A percentile compares a stretch with the other conserved stretches of the same genome.
These are phyloP conservation scores for Tolypocladium pustulatum DNA, from an alignment of 2,329 filamentous ascomycete genomes.

Conservation along the genomic window DNA sequence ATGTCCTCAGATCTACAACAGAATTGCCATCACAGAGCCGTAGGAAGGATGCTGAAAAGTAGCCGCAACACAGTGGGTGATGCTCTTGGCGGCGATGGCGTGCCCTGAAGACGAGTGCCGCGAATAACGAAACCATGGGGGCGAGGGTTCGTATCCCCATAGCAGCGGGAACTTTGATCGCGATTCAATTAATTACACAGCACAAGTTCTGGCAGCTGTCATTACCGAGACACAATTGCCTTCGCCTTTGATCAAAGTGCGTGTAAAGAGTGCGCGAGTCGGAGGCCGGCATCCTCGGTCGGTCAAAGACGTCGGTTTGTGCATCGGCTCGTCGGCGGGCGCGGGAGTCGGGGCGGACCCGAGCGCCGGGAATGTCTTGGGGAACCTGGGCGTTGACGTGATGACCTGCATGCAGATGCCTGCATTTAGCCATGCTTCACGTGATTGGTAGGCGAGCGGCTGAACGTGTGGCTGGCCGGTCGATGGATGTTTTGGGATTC, in stretches of 20 bases:
- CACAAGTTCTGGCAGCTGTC: not conserved
- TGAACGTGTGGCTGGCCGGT: no score
- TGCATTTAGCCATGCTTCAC: not conserved
- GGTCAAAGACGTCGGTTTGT: not conserved
- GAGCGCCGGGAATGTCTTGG: not conserved
- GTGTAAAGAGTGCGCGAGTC: not conserved
- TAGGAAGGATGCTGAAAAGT: not conserved
- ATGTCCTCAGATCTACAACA: not conserved
- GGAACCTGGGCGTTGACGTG: not conserved
- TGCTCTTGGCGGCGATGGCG: not conserved
- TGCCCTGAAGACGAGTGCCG: not conserved
- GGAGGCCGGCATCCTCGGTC: not conserved
- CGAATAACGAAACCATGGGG: not conserved
- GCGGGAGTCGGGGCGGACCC: not conserved
- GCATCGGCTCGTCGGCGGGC: not conserved
- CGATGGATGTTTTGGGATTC: no score
- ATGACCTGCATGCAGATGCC: not conserved
- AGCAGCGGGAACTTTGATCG: no score
- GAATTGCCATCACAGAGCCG: not conserved
- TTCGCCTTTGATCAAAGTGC: not conserved
- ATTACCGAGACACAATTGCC: no score
- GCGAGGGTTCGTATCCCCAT: not conserved
- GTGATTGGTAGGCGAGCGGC: not conserved
- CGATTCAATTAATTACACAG: no score
- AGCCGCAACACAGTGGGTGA: not conserved